Base-by-base conservation (phyloP, 2,329 filamentous ascomycete genomes). In the Pseudomassariella vexata region DNA sequence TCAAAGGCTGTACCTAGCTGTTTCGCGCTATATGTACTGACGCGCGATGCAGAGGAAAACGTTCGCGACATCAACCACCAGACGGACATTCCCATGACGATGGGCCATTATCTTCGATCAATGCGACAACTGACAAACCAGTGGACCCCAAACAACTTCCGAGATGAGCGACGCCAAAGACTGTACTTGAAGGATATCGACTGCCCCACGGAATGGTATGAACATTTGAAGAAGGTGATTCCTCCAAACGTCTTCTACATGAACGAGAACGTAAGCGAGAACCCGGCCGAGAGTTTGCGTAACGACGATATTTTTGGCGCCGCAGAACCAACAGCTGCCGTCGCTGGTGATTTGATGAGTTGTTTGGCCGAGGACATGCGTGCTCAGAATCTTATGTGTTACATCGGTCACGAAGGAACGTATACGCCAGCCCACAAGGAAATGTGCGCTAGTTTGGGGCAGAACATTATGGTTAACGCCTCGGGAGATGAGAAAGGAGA, bases 101-200 rank as follows among this genome's bases (percentile, higher is more conserved):
- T 85, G 40, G 82, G 81, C 2, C 90, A 96, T 56, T 98, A 98
- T 58, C 64, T 98, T 20, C 82, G 85, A 42, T 89, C 88, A 30
- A 84, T 96, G 82, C 73, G 76, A 24, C 77, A 84, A 44, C 75
- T 96, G 19, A 79, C 89, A 1, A 82, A 90, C 30, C 87, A 94
- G 53, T 94, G 86, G 67, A 82, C 70, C 7, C 65, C 76, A 0
- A 71, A 69, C 28, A 90, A 85, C 41, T 95, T 83, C 53, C 80
- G 80, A 38, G 84, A 94, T 42, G 78, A 85, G 39, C 75, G 77
- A 22, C 72, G 85, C 15, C 92, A 98, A 53, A 78, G 92, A 9
- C 76, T 96, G 2, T 98, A 98, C 54, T 64, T 96, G 16, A 98
- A 98, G 52, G 92, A 98, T 52, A 95, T 98, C 37, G 92, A 98